phyloP scores from a whole-genome alignment of 257 asterid genomes.

The Jaltomata sinuosa region DNA sequence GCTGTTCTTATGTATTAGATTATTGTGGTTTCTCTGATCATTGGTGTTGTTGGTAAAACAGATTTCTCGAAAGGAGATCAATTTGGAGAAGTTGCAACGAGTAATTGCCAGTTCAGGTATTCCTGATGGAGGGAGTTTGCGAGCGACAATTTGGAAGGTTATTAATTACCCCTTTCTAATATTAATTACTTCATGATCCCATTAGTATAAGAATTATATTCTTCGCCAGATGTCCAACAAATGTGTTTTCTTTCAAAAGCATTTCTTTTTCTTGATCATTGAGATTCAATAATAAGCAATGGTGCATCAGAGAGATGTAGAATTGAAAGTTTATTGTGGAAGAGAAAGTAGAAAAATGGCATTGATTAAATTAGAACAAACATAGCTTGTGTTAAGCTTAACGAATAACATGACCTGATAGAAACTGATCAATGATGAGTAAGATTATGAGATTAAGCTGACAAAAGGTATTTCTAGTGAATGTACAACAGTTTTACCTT shows the following conservation, averaged over 20 bases:
- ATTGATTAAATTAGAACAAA: not conserved
- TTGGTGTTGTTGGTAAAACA: not conserved
- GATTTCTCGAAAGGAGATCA: constrained; percentile 7
- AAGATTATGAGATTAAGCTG: too few species aligned
- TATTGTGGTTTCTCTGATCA: not conserved
- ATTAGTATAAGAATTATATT: too few species aligned
- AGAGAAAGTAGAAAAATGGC: not conserved
- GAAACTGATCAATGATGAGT: too few species aligned
- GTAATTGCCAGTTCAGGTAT: constrained; percentile 14
- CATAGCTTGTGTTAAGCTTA: not conserved
- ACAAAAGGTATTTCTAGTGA: too few species aligned
- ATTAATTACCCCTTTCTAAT: not conserved
- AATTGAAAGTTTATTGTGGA: too few species aligned
- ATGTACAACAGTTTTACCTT: not conserved
- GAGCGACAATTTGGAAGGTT: constrained; percentile 18
- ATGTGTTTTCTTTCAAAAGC: not conserved
- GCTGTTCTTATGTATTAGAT: too few species aligned
- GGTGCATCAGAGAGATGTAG: not conserved
- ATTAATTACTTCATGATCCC: not conserved
- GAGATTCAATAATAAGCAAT: not conserved
- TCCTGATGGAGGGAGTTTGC: constrained; percentile 11
- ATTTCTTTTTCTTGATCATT: not conserved
- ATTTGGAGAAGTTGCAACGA: constrained; percentile 14
- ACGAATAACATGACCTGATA: not conserved
- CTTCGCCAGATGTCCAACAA: not conserved